phyloP scores from a whole-genome alignment of 495 filamentous ascomycete genomes.

The Hypomontagnella submonticulosa region DNA sequence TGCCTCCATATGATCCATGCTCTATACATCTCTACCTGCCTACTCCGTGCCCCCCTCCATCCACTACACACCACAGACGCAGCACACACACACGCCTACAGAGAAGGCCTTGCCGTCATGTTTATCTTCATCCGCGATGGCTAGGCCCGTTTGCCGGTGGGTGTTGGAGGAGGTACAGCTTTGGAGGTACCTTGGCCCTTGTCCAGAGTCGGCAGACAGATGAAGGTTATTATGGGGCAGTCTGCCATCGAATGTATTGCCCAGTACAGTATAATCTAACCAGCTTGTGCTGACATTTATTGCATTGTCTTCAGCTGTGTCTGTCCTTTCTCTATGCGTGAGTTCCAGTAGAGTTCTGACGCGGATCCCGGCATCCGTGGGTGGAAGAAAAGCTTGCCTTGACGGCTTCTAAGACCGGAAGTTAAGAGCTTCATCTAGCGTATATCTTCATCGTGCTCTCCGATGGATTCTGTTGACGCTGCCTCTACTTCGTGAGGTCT shows the following conservation, averaged over 20 bases:
- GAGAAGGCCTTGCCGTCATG: slow-evolving; percentile 47
- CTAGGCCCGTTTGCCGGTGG: slow-evolving; percentile 43
- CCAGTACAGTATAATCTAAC: slow-evolving; percentile 33
- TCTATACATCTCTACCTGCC: slow-evolving; percentile 49
- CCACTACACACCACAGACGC: slow-evolving; percentile 18
- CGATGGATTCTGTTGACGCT: slow-evolving; percentile 27
- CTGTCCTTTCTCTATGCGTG: slow-evolving; percentile 2
- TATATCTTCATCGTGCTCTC: slow-evolving; percentile 19
- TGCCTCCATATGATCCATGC: slow-evolving; percentile 52
- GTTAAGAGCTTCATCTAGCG: slow-evolving; percentile 9
- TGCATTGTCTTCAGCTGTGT: slow-evolving; percentile 19
- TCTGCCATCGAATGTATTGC: slow-evolving; percentile 29
- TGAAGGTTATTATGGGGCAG: slow-evolving; percentile 44
- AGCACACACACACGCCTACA: slow-evolving; percentile 24
- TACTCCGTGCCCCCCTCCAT: slow-evolving; percentile 49
- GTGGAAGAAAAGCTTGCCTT: slow-evolving; percentile 5
- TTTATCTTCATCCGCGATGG: slow-evolving; percentile 47
- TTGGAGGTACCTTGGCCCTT: slow-evolving; percentile 30
- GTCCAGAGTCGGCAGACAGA: slow-evolving; percentile 40
- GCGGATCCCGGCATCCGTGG: slow-evolving; percentile 18
- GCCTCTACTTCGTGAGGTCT: slow-evolving; percentile 9
- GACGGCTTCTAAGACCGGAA: slow-evolving; percentile 3
- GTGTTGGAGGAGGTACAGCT: slow-evolving; percentile 37
- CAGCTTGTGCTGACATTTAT: slow-evolving; percentile 27
- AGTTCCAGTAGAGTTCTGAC: slow-evolving; percentile 34